These are phyloP conservation scores for Chenopodium berlandieri DNA, from an alignment of 148 eudicot genomes.

Conservation along the genomic window DNA sequence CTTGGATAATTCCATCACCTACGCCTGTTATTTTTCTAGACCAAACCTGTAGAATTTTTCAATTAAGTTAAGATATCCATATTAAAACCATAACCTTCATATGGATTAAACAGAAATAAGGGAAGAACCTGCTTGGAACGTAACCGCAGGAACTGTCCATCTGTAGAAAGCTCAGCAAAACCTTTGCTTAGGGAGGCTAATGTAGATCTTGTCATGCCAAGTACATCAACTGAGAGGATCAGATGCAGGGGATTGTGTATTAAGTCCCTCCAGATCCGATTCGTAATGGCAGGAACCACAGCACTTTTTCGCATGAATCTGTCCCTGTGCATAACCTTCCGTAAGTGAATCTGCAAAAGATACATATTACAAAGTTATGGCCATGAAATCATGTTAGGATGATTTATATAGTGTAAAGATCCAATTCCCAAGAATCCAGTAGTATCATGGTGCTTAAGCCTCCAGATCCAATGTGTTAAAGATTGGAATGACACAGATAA, in stretches of 20 bases:
- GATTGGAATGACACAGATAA: neutral
- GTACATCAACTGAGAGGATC: slow-evolving; percentile 89
- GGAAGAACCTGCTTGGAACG: slow-evolving; percentile 85
- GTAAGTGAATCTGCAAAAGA: slow-evolving; percentile 72
- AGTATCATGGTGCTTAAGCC: neutral
- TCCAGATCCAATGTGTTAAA: neutral
- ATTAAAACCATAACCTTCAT: neutral
- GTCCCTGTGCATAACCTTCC: slow-evolving; percentile 88
- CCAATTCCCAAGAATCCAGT: neutral
- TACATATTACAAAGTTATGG: slow-evolving; percentile 11
- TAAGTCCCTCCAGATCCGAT: slow-evolving; percentile 91
- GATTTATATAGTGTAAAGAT: neutral
- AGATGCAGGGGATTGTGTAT: slow-evolving; percentile 95
- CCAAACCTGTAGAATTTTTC: slow-evolving; percentile 56
- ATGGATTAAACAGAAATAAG: neutral
- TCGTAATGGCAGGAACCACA: slow-evolving; percentile 78
- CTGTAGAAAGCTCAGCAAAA: slow-evolving; percentile 97
- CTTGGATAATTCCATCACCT: slow-evolving; percentile 93
- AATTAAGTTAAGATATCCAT: neutral
- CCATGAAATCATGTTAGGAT: neutral
- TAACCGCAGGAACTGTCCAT: slow-evolving; percentile 93
- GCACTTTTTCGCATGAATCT: slow-evolving; percentile 97
- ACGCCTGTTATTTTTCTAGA: slow-evolving; percentile 93
- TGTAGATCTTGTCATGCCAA: slow-evolving; percentile 98
- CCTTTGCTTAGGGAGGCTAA: slow-evolving; percentile 95